Conservation (phyloP, 2,329 filamentous ascomycete genomes). For the Cryphonectria nitschkei region DNA sequence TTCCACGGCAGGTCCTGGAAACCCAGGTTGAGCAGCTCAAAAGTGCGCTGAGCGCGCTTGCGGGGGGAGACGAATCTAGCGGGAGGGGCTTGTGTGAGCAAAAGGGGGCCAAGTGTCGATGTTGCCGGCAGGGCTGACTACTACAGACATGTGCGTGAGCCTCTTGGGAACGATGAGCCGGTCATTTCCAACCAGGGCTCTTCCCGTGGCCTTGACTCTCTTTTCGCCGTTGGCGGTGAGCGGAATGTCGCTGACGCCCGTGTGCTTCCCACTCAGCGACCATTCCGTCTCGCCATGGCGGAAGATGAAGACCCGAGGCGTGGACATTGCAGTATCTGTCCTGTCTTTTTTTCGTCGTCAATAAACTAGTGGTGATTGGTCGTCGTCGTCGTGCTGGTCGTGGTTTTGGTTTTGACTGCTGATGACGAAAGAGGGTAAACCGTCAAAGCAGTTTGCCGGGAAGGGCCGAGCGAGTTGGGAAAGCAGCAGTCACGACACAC, state of each 20-base stretch:
- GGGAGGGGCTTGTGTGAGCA: not conserved
- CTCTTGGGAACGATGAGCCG: constrained; percentile 82
- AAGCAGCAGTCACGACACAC: not conserved
- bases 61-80: constrained; percentile 82
- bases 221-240: constrained; percentile 82
- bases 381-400: not conserved
- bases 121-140: constrained; percentile 25
- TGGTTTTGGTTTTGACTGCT: not conserved
- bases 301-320: constrained; percentile 78
- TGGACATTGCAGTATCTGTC: constrained; percentile 40
- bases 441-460: not conserved
- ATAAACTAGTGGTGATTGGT: not conserved
- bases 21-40: constrained; percentile 81
- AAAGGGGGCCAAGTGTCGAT: not conserved
- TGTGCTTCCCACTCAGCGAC: constrained; percentile 86
- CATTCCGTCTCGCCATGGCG: constrained; percentile 96
- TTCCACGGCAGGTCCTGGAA: constrained; percentile 76
- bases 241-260: constrained; percentile 82
- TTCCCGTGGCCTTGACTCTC: constrained; percentile 74
- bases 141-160: constrained; percentile 77
- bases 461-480: not conserved
- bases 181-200: constrained; percentile 81
- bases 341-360: not conserved
- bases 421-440: not conserved
- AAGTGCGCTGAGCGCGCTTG: constrained; percentile 81